A percentile compares a stretch with the other conserved stretches of the same genome.
Evolutionary conservation across 768 basidiomycete species (phyloP).

Genomic region (Candolleomyces eurysporus): DNA sequence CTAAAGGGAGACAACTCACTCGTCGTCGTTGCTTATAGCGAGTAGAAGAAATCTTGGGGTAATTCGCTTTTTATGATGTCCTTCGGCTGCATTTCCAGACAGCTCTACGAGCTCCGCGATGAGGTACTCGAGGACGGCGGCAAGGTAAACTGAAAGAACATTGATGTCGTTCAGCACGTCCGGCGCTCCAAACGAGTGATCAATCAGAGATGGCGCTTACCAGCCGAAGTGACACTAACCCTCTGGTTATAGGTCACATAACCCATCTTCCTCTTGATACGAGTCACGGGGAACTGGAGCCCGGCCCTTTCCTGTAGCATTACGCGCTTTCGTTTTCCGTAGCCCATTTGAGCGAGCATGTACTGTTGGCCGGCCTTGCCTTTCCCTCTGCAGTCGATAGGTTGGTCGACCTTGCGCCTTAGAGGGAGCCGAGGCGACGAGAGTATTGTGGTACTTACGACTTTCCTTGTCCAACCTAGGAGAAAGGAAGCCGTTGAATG

Average conservation of each 20-base stretch:
- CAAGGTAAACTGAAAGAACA: slow-evolving; percentile 83
- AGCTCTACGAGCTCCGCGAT: slow-evolving; percentile 85
- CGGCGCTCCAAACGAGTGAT: too few species aligned
- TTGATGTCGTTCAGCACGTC: too few species aligned
- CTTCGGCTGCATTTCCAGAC: slow-evolving; percentile 75
- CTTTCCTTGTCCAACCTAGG: neutral
- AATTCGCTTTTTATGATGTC: slow-evolving; percentile 82
- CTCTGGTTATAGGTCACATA: neutral
- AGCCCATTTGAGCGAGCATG: neutral
- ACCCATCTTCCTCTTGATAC: neutral
- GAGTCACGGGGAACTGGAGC: neutral
- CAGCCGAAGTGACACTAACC: neutral
- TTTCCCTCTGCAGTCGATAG: neutral
- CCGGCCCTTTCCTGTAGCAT: neutral
- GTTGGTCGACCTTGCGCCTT: neutral
- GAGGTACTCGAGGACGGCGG: slow-evolving; percentile 85
- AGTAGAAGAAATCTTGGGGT: slow-evolving; percentile 81
- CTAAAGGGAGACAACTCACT: slow-evolving; percentile 32
- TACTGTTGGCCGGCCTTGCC: neutral
- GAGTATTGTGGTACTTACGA: neutral
- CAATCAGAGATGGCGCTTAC: too few species aligned
- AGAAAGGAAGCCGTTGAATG: too few species aligned
- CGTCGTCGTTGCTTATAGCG: slow-evolving; percentile 77
- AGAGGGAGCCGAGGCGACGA: neutral
- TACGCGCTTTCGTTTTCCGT: neutral